A percentile compares a stretch with the other conserved stretches of the same genome.
Conservation (phyloP, 1,284 basidiomycete species). For the Cryptococcus hybrid region DNA sequence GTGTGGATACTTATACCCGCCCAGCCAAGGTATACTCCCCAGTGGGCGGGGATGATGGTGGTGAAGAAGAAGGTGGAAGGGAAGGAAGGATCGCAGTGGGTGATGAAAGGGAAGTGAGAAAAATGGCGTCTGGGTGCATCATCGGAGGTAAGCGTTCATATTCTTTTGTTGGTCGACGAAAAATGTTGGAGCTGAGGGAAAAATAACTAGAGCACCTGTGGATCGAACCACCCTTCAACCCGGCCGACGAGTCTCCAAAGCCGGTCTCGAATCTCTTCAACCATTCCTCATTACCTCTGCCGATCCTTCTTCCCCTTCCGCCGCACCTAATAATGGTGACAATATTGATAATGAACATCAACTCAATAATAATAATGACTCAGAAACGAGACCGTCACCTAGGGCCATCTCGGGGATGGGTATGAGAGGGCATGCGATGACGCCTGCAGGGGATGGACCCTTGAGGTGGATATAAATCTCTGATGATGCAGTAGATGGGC, state of each 20-base stretch:
- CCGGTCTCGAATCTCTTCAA: constrained; percentile 68
- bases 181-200: neutral
- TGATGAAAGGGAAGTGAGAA: constrained; percentile 64
- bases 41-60: neutral
- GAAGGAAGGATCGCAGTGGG: constrained; percentile 16
- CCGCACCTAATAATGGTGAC: too few relatives aligned
- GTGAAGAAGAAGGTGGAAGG: constrained; percentile 8
- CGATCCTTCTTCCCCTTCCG: too few relatives aligned
- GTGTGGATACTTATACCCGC: constrained; percentile 18
- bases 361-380: too few relatives aligned
- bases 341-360: too few relatives aligned
- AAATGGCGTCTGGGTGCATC: constrained; percentile 77
- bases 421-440: constrained; percentile 9
- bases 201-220: constrained; percentile 62
- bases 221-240: constrained; percentile 82
- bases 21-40: neutral
- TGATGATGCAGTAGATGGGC: neutral
- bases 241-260: constrained; percentile 79
- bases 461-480: constrained; percentile 22
- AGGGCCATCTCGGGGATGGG: too few relatives aligned
- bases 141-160: constrained; percentile 54
- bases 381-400: too few relatives aligned
- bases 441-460: constrained; percentile 23
- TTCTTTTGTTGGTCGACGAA: neutral
- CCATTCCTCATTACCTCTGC: constrained; percentile 12